Evolutionary conservation across 768 basidiomycete species (phyloP).

Genomic region (Hydnum rufescens): DNA sequence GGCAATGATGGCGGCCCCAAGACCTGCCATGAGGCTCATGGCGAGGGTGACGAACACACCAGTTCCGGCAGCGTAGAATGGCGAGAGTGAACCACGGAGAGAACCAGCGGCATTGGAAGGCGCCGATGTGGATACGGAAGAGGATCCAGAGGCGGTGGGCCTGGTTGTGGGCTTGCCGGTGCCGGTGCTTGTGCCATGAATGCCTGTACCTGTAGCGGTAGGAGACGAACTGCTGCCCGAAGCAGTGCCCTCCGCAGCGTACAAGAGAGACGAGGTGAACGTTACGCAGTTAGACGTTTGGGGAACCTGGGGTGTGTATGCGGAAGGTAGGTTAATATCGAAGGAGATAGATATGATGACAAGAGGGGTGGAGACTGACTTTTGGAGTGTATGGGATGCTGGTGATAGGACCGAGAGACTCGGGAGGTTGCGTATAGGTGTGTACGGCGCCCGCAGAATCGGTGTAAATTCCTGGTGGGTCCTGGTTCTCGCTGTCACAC

Average conservation of each 20-base stretch:
- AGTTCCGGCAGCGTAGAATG: background rate
- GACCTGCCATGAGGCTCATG: background rate
- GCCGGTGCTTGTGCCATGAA: background rate
- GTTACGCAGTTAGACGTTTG: constrained; percentile 15
- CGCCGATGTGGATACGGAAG: no score
- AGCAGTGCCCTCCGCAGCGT: background rate
- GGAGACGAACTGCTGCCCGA: background rate
- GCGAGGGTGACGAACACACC: background rate
- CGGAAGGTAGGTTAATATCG: no score
- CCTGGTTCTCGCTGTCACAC: constrained; percentile 14
- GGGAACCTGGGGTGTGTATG: constrained; percentile 14
- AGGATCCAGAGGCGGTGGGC: background rate
- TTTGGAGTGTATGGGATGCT: constrained; percentile 15
- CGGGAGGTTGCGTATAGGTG: background rate
- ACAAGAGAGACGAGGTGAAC: constrained; percentile 10
- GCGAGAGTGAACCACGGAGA: no score
- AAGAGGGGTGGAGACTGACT: no score
- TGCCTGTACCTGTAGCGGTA: background rate
- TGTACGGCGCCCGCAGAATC: constrained; percentile 10
- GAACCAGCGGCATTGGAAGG: no score
- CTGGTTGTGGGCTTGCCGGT: background rate
- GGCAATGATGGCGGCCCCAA: background rate
- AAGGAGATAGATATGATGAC: no score
- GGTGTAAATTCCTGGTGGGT: constrained; percentile 11
- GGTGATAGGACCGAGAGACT: constrained; percentile 10